Base-by-base conservation (phyloP, 176 grass and related monocot genomes). In the Musa troglodytarum region DNA sequence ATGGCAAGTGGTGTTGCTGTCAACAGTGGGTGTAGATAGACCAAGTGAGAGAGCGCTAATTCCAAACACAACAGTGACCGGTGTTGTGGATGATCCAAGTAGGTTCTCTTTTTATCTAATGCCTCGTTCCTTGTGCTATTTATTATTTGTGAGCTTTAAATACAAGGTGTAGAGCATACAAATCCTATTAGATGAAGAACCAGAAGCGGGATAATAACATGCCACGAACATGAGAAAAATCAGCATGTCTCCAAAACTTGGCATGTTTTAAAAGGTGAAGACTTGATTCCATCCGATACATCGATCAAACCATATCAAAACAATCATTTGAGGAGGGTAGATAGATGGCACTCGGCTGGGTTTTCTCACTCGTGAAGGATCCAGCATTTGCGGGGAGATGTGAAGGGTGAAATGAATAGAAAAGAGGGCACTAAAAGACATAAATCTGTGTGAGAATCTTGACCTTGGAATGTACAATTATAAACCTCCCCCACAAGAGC, bases 391-490 rank as follows among this genome's bases (percentile, higher is more conserved):
- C 1, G 11, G 51, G 17, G 70, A 4, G 2, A 71, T 49, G 71
- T 55, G 52, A 67, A 73, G 55, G 54, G 51, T 13, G 67, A 83
- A 68, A 68, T 74, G 49, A 61, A 16, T 15, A 57, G 65, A 53
- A 61, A 24, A 63, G 49, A 78, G 70, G 82, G 79, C 76, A 87
- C 65, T 79, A 54, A 21, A 68, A 17, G 76, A 26, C 76, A 78
- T 54, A 22, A 22, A 96, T 87, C 82, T 63, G 89, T 75, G 59
- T 87, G 92, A 96, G 89, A 92, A 96, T 96, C 89, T 89, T 96
- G 92, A 96, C 89, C 84, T 80, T 81, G 85, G 82, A 65, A 67
- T 79, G 71, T 62, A 63, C 69, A 72, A 89, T 85, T 89, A 89
- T 75, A 90, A 84, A 76, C 85, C 71, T 65, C 79, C 63, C 71